Base-by-base conservation (phyloP, 176 grass and related monocot genomes). In the Avena sativa region DNA sequence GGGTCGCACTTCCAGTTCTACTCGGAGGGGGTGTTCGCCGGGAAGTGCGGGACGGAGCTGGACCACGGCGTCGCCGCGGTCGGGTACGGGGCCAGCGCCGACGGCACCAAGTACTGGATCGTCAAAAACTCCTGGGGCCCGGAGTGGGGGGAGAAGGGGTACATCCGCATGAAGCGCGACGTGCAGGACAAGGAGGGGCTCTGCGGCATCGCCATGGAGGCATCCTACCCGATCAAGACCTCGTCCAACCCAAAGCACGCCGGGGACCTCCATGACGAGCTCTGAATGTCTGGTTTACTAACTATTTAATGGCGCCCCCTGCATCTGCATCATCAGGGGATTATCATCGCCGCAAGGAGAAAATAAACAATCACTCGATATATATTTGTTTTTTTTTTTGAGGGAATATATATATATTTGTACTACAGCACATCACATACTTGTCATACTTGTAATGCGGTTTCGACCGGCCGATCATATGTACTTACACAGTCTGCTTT, bases 201-300 rank as follows among this genome's bases (percentile, higher is more conserved):
- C 86, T 97, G 95, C 84, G 93, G 95, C 43, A 97, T 97, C 76
- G 95, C 93, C 81, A 95, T 95, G 91, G 91, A 95, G 64, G 85
- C 93, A 1, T 97, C 95, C 19, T 97, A 85, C 48, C 95, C 93
- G 38, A 4, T 95, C 89, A 97, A 97, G 86, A 90, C 74, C 48
- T 85, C 81, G 16, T 13, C 81, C 26, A 91, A 91, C 71, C 88
- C 83, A 0, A 75, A 30, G 72, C 72, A 74, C 8, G n/a, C 71
- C 21, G 72, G 69, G 12, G 69, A 61, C 9, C 59, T 7, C 38
- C 69, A 72, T 52, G 72, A 75, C 47, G 72, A 75, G 47, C 72
- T 75, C 23, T 75, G 72, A 75, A 52, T 52, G 13, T 52, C 47
- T 52, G 13, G 10, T 75, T 13, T 1, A 75, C 72, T 52, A 51